These are phyloP conservation scores for Alternaria sp. DNA, from an alignment of 2,329 filamentous ascomycete species.

Conservation along the genomic window DNA sequence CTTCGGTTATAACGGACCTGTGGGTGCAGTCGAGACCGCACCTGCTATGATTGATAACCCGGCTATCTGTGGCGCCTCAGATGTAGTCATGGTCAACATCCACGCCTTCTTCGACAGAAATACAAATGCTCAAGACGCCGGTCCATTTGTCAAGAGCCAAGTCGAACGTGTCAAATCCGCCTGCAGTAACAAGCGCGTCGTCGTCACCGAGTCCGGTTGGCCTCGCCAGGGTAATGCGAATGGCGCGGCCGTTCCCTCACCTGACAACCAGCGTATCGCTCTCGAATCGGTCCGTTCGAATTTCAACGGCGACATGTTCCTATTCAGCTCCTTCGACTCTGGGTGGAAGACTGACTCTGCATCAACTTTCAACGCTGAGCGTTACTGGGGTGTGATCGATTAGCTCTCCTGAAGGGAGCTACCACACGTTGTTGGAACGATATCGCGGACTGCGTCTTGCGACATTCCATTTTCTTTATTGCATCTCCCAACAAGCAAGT, in stretches of 20 bases:
- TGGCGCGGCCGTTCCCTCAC: slow-evolving; percentile 71
- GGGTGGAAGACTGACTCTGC: slow-evolving; percentile 74
- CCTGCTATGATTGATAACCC: slow-evolving; percentile 71
- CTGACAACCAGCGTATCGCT: slow-evolving; percentile 71
- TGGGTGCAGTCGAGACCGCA: slow-evolving; percentile 84
- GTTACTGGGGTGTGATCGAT: slow-evolving; percentile 71
- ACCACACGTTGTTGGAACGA: slow-evolving; percentile 5
- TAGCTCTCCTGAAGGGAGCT: slow-evolving; percentile 6
- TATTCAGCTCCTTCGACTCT: slow-evolving; percentile 84
- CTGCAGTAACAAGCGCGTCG: slow-evolving; percentile 66
- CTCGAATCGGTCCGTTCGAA: slow-evolving; percentile 68
- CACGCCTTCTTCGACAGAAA: slow-evolving; percentile 83
- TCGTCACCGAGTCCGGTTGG: slow-evolving; percentile 88
- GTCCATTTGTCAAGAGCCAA: slow-evolving; percentile 70
- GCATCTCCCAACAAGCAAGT: slow-evolving; percentile 18
- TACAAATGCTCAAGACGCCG: slow-evolving; percentile 67
- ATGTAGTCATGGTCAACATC: slow-evolving; percentile 82
- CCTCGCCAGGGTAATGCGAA: slow-evolving; percentile 74
- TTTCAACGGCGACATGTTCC: slow-evolving; percentile 68
- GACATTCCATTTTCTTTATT: slow-evolving; percentile 6
- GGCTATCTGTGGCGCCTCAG: slow-evolving; percentile 73
- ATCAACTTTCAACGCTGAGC: slow-evolving; percentile 74
- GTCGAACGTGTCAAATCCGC: slow-evolving; percentile 58
- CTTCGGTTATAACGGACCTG: slow-evolving; percentile 73
- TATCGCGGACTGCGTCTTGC: slow-evolving; percentile 5